Percentiles rank a stretch among this genome's conserved stretches.
These are phyloP conservation scores for Pythium diclinum DNA, from an alignment of 352 stramenopile species.

Conservation along the genomic window DNA sequence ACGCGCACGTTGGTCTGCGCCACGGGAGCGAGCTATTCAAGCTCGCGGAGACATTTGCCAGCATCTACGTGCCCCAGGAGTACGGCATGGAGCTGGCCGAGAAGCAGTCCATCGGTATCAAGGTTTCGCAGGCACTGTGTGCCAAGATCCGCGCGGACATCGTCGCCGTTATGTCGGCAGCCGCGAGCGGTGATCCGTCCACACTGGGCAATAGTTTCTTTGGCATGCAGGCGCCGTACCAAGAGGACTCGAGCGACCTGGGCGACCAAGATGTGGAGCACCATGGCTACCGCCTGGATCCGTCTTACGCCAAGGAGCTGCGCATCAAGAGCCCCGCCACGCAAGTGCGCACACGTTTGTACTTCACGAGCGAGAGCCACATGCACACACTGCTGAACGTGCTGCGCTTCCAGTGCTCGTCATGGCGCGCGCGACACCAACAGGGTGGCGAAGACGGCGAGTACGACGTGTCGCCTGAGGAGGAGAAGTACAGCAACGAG, in stretches of 20 bases:
- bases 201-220: constrained; percentile 35
- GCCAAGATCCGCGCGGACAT: constrained; percentile 97
- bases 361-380: constrained; percentile 99
- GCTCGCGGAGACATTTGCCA: constrained; percentile 93
- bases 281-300: constrained; percentile 86
- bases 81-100: constrained; percentile 89
- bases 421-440: constrained; percentile 61
- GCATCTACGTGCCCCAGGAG: constrained; percentile 98
- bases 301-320: constrained; percentile 89
- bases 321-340: constrained; percentile 92
- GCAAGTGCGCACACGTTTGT: constrained; percentile 95
- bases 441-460: constrained; percentile 54
- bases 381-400: constrained; percentile 99
- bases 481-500: constrained; percentile 84
- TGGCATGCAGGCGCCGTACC: constrained; percentile 26
- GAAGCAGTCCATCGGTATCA: constrained; percentile 95
- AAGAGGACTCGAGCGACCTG: constrained; percentile 33
- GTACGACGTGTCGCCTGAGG: constrained; percentile 71
- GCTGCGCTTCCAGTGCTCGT: constrained; percentile 87
- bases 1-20: constrained; percentile 88
- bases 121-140: constrained; percentile 95
- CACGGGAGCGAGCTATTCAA: constrained; percentile 91
- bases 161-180: constrained; percentile 73
- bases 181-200: constrained; percentile 35
- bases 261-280: constrained; percentile 77